Conservation (phyloP, 371 early-diverging fungal species). For the Fennellomyces sp. region DNA sequence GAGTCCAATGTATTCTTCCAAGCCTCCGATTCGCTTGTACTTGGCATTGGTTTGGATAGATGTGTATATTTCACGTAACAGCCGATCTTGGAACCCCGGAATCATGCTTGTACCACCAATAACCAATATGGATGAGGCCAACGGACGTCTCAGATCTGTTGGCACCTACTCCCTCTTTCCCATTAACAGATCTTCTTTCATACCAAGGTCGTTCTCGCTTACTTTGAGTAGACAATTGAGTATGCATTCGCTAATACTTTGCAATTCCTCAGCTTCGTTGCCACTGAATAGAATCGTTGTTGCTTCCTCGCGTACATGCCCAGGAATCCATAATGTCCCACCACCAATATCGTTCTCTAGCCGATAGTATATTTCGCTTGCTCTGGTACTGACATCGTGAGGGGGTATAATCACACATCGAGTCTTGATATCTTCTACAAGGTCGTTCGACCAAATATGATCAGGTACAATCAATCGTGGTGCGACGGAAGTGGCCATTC, state of each 20-base stretch:
- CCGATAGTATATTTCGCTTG: conserved; percentile 42
- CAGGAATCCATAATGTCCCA: conserved; percentile 60
- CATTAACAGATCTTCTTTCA: too few relatives aligned
- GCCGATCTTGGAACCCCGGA: conserved; percentile 60
- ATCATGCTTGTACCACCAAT: conserved; percentile 73
- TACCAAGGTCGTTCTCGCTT: neutral
- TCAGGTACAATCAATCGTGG: neutral
- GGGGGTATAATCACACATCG: conserved; percentile 63
- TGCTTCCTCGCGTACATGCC: conserved; percentile 79
- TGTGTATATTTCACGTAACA: conserved; percentile 52
- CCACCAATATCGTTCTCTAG: conserved; percentile 14
- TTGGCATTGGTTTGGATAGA: conserved; percentile 21
- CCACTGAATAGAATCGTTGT: conserved; percentile 75
- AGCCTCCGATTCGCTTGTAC: conserved; percentile 2
- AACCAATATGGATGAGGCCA: conserved; percentile 60
- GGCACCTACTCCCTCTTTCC: conserved; percentile 53
- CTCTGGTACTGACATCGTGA: conserved; percentile 42
- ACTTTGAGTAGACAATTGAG: conserved; percentile 56
- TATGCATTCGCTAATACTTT: conserved; percentile 51
- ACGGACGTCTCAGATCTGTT: conserved; percentile 61
- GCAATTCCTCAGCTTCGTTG: conserved; percentile 52
- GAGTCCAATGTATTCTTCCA: neutral
- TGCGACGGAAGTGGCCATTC: neutral
- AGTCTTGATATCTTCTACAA: conserved; percentile 64
- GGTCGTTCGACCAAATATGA: conserved; percentile 28